A percentile compares a stretch with the other conserved stretches of the same genome.
phyloP scores from a whole-genome alignment of 208 protist species.

The Acanthamoeba polyphaga region DNA sequence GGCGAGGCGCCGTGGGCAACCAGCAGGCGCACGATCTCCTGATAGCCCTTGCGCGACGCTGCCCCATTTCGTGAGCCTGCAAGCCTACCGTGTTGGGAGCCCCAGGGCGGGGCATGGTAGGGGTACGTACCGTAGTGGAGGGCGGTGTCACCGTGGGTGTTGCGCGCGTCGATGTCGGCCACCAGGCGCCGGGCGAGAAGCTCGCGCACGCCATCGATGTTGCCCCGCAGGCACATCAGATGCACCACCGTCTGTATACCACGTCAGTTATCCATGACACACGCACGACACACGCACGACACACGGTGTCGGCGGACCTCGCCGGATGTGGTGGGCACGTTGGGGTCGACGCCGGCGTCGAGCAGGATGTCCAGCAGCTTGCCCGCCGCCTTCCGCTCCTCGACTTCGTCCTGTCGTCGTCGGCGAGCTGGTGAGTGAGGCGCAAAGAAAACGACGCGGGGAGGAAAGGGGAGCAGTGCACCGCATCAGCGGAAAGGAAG shows the following conservation, averaged over 20 bases:
- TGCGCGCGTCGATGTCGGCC: neutral
- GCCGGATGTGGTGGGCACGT: neutral
- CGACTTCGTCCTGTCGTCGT: too few relatives aligned
- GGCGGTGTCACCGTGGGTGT: neutral
- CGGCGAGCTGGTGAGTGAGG: too few relatives aligned
- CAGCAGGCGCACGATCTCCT: neutral
- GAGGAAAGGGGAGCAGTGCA: neutral
- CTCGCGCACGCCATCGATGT: neutral
- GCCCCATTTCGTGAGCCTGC: neutral
- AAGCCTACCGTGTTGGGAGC: too few relatives aligned
- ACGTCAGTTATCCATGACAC: too few relatives aligned
- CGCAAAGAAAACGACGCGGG: too few relatives aligned
- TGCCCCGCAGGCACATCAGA: conserved; percentile 9
- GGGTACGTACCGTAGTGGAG: neutral
- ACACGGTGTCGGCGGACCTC: too few relatives aligned
- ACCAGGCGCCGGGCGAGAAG: neutral
- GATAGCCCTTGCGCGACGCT: neutral
- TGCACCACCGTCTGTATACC: neutral
- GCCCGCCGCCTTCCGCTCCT: neutral
- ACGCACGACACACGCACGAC: too few relatives aligned
- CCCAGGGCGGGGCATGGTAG: too few relatives aligned
- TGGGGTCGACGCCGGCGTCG: neutral
- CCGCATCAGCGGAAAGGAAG: too few relatives aligned
- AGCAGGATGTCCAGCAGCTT: neutral
- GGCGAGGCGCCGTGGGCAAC: neutral